phyloP scores from a whole-genome alignment of 1,139 yeast species.

The Pichia sp. region DNA sequence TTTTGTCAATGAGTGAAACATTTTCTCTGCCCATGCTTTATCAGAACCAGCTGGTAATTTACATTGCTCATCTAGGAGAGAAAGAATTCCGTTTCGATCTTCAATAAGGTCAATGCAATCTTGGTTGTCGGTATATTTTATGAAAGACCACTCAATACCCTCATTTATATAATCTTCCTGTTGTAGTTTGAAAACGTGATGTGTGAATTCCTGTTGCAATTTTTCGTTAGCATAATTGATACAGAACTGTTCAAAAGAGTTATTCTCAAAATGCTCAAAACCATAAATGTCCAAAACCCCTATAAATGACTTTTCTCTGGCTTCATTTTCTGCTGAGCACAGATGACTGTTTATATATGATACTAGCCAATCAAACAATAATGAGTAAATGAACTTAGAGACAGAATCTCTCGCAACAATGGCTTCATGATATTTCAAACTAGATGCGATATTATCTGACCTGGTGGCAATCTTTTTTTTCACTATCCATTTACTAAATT shows the following conservation, averaged over 20 bases:
- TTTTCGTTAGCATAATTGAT: constrained; percentile 97
- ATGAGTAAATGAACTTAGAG: constrained; percentile 87
- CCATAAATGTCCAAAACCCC: constrained; percentile 98
- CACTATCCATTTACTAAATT: constrained; percentile 85
- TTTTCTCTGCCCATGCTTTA: constrained; percentile 85
- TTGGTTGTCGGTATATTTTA: constrained; percentile 93
- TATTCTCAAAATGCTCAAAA: constrained; percentile 89
- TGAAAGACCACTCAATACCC: constrained; percentile 95
- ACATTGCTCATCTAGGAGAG: constrained; percentile 91
- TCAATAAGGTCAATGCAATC: constrained; percentile 95
- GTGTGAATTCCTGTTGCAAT: constrained; percentile 94
- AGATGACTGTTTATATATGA: constrained; percentile 74
- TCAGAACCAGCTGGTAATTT: constrained; percentile 93
- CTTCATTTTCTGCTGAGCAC: constrained; percentile 63
- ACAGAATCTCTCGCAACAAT: constrained; percentile 92
- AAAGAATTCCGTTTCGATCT: constrained; percentile 78
- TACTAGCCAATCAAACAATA: constrained; percentile 93
- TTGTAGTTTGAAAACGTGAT: constrained; percentile 93
- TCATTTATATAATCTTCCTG: constrained; percentile 93
- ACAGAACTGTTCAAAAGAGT: constrained; percentile 96
- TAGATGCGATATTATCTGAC: constrained; percentile 84
- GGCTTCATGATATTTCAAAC: constrained; percentile 80
- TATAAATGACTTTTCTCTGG: constrained; percentile 65
- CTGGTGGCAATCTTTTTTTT: constrained; percentile 90
- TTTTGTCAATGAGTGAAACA: constrained; percentile 79